Conservation (phyloP, 208 protist genomes). For the Acanthamoeba healyi region DNA sequence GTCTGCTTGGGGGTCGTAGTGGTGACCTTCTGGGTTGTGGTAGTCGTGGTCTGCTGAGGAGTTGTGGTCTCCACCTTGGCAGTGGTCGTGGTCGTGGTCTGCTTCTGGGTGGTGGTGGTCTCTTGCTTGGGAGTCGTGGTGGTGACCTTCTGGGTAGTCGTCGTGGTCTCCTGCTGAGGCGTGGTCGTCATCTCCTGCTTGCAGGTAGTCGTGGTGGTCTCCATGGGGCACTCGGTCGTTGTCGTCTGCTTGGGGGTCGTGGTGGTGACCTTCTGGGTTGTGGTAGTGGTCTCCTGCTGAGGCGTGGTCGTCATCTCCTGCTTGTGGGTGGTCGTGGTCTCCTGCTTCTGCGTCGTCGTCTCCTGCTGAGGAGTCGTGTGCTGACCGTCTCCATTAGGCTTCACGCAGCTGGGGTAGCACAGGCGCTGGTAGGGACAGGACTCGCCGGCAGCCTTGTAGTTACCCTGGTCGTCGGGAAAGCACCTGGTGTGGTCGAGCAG, state of each 20-base stretch:
- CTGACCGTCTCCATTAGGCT: not conserved
- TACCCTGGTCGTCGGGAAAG: not conserved
- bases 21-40: not conserved
- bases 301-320: not conserved
- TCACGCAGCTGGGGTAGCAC: slow-evolving; percentile 7
- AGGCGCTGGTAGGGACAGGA: not conserved
- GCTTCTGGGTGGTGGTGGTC: not conserved
- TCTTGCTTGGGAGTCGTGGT: not conserved
- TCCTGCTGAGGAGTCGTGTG: not conserved
- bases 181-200: not conserved
- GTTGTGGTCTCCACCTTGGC: not conserved
- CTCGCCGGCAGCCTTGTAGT: not conserved
- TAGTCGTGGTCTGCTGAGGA: not conserved
- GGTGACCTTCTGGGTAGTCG: not conserved
- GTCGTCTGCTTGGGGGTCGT: too few species aligned
- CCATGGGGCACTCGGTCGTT: not conserved
- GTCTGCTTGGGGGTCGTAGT: not conserved
- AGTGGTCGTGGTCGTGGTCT: not conserved
- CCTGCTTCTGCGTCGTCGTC: not conserved
- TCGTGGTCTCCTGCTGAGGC: not conserved
- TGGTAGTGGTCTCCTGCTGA: not conserved
- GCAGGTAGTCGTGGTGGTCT: not conserved
- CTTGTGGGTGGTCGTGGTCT: not conserved
- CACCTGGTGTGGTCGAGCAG: not conserved
- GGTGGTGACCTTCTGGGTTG: not conserved